Conservation (phyloP, 768 basidiomycete species). For the Amanita fuliginea region DNA sequence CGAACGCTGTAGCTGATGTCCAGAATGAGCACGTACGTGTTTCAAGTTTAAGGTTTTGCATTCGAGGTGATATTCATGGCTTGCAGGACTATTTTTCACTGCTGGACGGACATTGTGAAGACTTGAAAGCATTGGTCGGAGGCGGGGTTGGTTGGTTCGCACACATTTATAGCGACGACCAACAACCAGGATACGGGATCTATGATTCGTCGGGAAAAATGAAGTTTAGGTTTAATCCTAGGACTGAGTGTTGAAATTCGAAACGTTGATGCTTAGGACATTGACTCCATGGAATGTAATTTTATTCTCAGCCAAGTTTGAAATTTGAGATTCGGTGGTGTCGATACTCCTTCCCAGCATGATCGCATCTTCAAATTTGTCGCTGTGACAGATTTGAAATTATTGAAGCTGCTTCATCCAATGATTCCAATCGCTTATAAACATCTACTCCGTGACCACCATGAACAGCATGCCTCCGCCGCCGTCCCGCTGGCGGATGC, state of each 20-base stretch:
- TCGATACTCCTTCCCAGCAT: no score
- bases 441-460: no score
- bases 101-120: slow-evolving; percentile 40
- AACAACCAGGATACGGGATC: slow-evolving; percentile 49
- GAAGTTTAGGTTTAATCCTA: slow-evolving; percentile 46
- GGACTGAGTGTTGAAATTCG: slow-evolving; percentile 26
- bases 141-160: slow-evolving; percentile 61
- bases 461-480: slow-evolving; percentile 10
- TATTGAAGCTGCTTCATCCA: no score
- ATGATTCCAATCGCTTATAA: no score
- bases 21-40: slow-evolving; percentile 32
- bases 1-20: slow-evolving; percentile 35
- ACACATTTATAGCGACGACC: slow-evolving; percentile 47
- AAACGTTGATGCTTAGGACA: no score
- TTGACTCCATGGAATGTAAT: no score
- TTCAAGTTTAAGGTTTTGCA: neutral
- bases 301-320: no score
- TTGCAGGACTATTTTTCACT: slow-evolving; percentile 32
- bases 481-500: slow-evolving; percentile 18
- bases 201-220: slow-evolving; percentile 27
- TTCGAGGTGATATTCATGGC: neutral
- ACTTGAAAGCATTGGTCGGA: slow-evolving; percentile 35
- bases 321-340: no score
- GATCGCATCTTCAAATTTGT: no score
- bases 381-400: no score